Evolutionary conservation across 495 filamentous ascomycete species (phyloP).

Genomic region (Penicillium odoratum): DNA sequence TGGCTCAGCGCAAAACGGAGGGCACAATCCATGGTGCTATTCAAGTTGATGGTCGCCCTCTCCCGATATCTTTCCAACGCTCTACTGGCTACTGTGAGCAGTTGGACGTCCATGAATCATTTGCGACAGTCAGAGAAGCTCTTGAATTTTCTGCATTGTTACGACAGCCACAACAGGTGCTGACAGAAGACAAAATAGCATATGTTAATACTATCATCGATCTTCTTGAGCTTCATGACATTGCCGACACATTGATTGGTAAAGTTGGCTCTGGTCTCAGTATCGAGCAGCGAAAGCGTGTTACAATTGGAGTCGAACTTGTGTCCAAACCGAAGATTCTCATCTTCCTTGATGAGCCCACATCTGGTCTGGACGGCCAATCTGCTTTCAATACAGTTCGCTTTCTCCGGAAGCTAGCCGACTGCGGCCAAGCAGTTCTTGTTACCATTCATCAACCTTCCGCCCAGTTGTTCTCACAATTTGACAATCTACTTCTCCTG

Average conservation of each 20-base stretch:
- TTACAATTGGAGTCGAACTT: slow-evolving; percentile 59
- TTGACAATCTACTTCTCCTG: slow-evolving; percentile 69
- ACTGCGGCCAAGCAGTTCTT: slow-evolving; percentile 66
- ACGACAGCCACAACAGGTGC: slow-evolving; percentile 51
- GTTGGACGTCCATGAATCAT: slow-evolving; percentile 59
- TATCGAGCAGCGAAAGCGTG: slow-evolving; percentile 61
- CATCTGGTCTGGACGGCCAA: slow-evolving; percentile 64
- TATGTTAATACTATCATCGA: slow-evolving; percentile 61
- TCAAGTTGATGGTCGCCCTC: slow-evolving; percentile 75
- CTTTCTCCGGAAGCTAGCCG: slow-evolving; percentile 64
- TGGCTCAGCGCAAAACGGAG: slow-evolving; percentile 71
- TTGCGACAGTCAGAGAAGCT: slow-evolving; percentile 61
- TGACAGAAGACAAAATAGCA: slow-evolving; percentile 55
- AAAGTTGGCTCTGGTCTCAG: slow-evolving; percentile 51
- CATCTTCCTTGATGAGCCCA: slow-evolving; percentile 78
- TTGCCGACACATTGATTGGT: slow-evolving; percentile 56
- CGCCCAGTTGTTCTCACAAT: slow-evolving; percentile 68
- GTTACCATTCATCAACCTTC: slow-evolving; percentile 80
- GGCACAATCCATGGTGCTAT: slow-evolving; percentile 81
- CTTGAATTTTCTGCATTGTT: slow-evolving; percentile 60
- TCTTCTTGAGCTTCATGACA: slow-evolving; percentile 56
- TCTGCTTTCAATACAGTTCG: slow-evolving; percentile 65
- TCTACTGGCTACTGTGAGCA: slow-evolving; percentile 61
- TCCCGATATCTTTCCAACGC: slow-evolving; percentile 82
- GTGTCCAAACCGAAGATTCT: slow-evolving; percentile 65